Conservation (phyloP, 2,329 filamentous ascomycete species). For the Zopfia rhizophila region DNA sequence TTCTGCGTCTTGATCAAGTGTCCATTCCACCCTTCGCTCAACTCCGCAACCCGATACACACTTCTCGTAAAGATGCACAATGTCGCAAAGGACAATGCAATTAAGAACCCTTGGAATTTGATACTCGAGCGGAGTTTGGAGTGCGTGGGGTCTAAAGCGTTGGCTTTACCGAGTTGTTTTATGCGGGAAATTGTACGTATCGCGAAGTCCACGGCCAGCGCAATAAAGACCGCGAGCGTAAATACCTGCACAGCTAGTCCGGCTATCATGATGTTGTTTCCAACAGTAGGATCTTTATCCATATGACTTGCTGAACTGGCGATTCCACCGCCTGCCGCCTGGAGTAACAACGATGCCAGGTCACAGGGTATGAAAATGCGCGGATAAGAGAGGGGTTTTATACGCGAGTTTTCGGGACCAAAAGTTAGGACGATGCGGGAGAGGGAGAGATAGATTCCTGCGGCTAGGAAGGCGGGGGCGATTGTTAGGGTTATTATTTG, state of each 20-base stretch:
- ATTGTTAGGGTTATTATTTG: slow-evolving; percentile 72
- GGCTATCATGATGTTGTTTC: slow-evolving; percentile 58
- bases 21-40: slow-evolving; percentile 71
- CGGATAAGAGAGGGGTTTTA: slow-evolving; percentile 58
- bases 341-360: slow-evolving; percentile 56
- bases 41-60: slow-evolving; percentile 73
- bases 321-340: slow-evolving; percentile 57
- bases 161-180: slow-evolving; percentile 28
- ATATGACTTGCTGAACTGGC: slow-evolving; percentile 48
- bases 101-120: slow-evolving; percentile 65
- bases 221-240: slow-evolving; percentile 56
- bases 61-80: slow-evolving; percentile 72
- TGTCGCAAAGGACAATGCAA: slow-evolving; percentile 67
- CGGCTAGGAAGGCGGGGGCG: slow-evolving; percentile 67
- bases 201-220: slow-evolving; percentile 54
- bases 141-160: slow-evolving; percentile 38
- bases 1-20: slow-evolving; percentile 61
- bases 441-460: slow-evolving; percentile 74
- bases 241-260: slow-evolving; percentile 58
- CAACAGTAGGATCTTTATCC: slow-evolving; percentile 44
- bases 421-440: slow-evolving; percentile 54
- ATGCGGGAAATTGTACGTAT: slow-evolving; percentile 37
- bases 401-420: slow-evolving; percentile 53
- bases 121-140: slow-evolving; percentile 42
- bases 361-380: slow-evolving; percentile 64